phyloP scores from a whole-genome alignment of 257 asterid genomes.

The Leonotis leonurus region DNA sequence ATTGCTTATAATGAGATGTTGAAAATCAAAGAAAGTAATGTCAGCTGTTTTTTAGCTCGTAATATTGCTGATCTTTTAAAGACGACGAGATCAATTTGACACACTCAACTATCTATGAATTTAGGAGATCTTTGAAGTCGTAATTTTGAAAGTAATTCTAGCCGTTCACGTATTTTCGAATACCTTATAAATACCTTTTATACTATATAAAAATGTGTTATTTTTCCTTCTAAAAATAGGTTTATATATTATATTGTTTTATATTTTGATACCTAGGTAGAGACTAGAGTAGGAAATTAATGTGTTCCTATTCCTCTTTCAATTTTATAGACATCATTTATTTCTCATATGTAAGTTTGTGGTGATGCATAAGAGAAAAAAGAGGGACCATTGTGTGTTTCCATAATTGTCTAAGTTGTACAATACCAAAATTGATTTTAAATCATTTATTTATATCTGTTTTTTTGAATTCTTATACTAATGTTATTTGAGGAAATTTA shows the following conservation, averaged over 20 bases:
- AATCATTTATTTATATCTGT: background rate
- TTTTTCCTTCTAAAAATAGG: no score
- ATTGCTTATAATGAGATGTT: no score
- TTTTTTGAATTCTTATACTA: background rate
- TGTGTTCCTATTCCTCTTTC: background rate
- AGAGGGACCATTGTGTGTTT: background rate
- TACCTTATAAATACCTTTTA: no score
- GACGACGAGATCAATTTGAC: no score
- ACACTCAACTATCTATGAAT: no score
- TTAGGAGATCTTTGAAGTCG: no score
- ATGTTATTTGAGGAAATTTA: background rate
- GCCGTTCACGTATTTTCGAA: no score
- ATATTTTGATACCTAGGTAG: background rate
- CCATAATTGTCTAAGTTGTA: constrained; percentile 1
- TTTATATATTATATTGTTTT: background rate
- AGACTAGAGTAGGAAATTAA: background rate
- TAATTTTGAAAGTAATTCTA: no score
- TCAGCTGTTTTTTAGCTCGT: no score
- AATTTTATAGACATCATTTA: background rate
- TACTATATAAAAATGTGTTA: no score
- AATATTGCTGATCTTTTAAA: no score
- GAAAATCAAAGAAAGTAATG: no score
- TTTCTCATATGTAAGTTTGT: background rate
- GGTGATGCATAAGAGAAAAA: background rate
- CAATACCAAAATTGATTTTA: background rate